A percentile compares a stretch with the other conserved stretches of the same genome.
Conservation (phyloP, 176 grass and related monocot species). For the Saccharum officinarum region DNA sequence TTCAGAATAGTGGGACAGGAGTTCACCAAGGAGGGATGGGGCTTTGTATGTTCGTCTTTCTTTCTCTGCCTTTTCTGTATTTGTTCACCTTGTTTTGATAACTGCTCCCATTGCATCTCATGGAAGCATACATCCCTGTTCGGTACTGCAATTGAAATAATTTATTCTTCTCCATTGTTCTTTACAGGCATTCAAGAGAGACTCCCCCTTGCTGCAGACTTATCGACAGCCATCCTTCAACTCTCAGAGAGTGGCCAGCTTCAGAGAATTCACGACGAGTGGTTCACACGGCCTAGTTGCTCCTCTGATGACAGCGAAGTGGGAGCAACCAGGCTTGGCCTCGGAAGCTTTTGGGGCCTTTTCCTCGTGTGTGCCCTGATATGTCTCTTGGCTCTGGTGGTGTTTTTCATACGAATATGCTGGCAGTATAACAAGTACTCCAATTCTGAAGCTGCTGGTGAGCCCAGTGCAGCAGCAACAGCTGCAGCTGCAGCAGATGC, state of each 20-base stretch:
- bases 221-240: slow-evolving; percentile 84
- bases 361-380: slow-evolving; percentile 71
- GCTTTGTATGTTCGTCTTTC: slow-evolving; percentile 71
- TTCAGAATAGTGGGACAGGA: slow-evolving; percentile 78
- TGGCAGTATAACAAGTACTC: slow-evolving; percentile 61
- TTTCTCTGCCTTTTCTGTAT: neutral
- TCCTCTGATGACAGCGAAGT: slow-evolving; percentile 43
- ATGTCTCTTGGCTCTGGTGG: slow-evolving; percentile 49
- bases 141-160: neutral
- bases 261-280: slow-evolving; percentile 79
- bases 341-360: slow-evolving; percentile 88
- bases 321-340: slow-evolving; percentile 54
- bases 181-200: slow-evolving; percentile 88
- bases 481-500: neutral
- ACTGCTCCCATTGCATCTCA: neutral
- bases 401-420: slow-evolving; percentile 63
- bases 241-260: slow-evolving; percentile 88
- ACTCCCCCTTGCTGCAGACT: slow-evolving; percentile 82
- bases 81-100: neutral
- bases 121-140: neutral
- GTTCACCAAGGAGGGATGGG: slow-evolving; percentile 92
- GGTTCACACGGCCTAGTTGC: slow-evolving; percentile 51
- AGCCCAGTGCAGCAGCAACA: neutral
- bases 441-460: slow-evolving; percentile 17
- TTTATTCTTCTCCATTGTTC: slow-evolving; percentile 1